phyloP scores from a whole-genome alignment of 1,139 yeast species.

The Candida sp. region DNA sequence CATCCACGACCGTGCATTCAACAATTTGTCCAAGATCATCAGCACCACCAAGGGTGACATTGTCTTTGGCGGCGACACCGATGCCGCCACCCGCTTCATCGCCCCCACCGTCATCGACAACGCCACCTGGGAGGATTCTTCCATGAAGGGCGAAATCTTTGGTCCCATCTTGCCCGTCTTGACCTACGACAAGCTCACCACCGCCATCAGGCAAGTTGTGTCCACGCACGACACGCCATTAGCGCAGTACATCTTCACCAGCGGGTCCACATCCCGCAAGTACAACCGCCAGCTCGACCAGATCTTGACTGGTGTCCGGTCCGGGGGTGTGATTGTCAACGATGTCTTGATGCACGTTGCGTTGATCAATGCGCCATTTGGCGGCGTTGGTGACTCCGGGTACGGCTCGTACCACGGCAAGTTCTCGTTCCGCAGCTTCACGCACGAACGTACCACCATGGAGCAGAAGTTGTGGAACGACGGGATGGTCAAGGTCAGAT shows the following conservation, averaged over 20 bases:
- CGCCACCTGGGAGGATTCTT: slow-evolving; percentile 66
- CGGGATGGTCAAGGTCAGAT: slow-evolving; percentile 57
- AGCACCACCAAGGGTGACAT: slow-evolving; percentile 59
- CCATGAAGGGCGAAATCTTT: slow-evolving; percentile 81
- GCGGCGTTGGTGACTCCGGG: slow-evolving; percentile 91
- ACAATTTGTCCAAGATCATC: slow-evolving; percentile 51
- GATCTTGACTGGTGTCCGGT: slow-evolving; percentile 60
- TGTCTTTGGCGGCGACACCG: slow-evolving; percentile 60
- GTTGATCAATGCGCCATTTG: slow-evolving; percentile 80
- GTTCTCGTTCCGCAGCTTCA: slow-evolving; percentile 71
- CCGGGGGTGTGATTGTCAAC: slow-evolving; percentile 77
- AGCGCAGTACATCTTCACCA: slow-evolving; percentile 78
- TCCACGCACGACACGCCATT: slow-evolving; percentile 81
- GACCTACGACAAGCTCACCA: slow-evolving; percentile 51
- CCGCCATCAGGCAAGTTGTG: slow-evolving; percentile 52
- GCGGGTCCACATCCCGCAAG: slow-evolving; percentile 33
- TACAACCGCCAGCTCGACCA: slow-evolving; percentile 53
- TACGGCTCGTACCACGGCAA: slow-evolving; percentile 82
- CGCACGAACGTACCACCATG: slow-evolving; percentile 75
- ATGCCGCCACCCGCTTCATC: slow-evolving; percentile 52
- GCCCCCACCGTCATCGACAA: slow-evolving; percentile 77
- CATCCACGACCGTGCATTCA: slow-evolving; percentile 62
- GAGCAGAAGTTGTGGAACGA: slow-evolving; percentile 76
- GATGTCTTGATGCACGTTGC: slow-evolving; percentile 80
- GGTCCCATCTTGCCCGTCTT: slow-evolving; percentile 88